Percentiles rank a stretch among this genome's conserved stretches.
These are phyloP conservation scores for Aquilaria agallochum DNA, from an alignment of 441 rosid species.

Conservation along the genomic window DNA sequence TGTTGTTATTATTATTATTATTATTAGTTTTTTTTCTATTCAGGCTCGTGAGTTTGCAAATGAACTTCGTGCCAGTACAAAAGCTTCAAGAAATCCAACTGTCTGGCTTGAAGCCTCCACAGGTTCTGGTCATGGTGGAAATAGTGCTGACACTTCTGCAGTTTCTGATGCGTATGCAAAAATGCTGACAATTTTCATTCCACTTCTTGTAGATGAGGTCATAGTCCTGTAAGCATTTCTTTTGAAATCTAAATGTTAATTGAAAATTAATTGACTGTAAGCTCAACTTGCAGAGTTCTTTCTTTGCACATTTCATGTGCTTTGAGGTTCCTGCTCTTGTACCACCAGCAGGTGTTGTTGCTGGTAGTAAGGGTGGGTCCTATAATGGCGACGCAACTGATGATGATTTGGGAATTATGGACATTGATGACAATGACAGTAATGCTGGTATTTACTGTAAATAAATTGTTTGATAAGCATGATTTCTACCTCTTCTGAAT, in stretches of 20 bases:
- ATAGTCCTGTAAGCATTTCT: conserved; percentile 17
- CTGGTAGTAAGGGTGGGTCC: conserved; percentile 58
- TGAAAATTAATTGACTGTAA: conserved; percentile 16
- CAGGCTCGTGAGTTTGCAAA: conserved; percentile 99
- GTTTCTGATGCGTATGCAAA: conserved; percentile 98
- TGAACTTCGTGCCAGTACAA: conserved; percentile 99
- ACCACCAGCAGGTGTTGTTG: conserved; percentile 76
- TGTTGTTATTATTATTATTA: too few species aligned
- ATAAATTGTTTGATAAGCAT: conserved; percentile 12
- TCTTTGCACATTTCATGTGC: conserved; percentile 99
- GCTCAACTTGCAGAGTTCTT: conserved; percentile 80
- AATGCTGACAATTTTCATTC: conserved; percentile 98
- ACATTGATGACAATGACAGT: conserved; percentile 85
- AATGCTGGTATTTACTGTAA: conserved; percentile 52
- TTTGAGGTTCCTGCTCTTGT: conserved; percentile 97
- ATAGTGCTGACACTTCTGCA: conserved; percentile 76
- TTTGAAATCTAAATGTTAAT: conserved; percentile 12
- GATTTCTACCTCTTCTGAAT: conserved; percentile 14
- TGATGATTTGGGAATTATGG: conserved; percentile 97
- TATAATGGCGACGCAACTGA: conserved; percentile 49
- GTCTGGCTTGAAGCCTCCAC: conserved; percentile 96
- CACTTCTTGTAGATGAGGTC: conserved; percentile 99
- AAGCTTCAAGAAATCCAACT: conserved; percentile 93
- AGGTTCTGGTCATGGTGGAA: conserved; percentile 74
- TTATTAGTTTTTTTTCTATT: conserved; percentile 3